Percentiles rank a stretch among this genome's conserved stretches.
Conservation (phyloP, 1,139 yeast genomes). For the Candida albicans region DNA sequence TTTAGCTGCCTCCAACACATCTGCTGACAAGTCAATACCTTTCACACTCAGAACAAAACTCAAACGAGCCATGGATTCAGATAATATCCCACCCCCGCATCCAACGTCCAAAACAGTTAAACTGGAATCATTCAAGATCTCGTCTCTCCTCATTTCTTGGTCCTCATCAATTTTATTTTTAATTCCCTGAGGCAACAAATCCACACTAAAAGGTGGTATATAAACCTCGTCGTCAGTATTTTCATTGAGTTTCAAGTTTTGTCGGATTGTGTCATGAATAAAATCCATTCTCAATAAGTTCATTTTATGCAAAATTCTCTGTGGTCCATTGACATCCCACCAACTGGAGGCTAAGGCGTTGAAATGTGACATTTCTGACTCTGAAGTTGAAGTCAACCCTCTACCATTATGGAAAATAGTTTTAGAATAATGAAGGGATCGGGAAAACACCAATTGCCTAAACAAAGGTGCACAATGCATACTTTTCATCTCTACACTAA, state of each 20-base stretch:
- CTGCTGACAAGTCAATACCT: slow-evolving; percentile 84
- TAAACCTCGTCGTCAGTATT: slow-evolving; percentile 52
- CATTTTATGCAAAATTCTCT: slow-evolving; percentile 92
- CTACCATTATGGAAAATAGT: neutral
- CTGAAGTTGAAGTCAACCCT: slow-evolving; percentile 15
- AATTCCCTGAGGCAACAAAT: slow-evolving; percentile 60
- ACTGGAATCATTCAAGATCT: slow-evolving; percentile 33
- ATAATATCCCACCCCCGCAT: slow-evolving; percentile 94
- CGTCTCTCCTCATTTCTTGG: slow-evolving; percentile 45
- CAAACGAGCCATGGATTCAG: slow-evolving; percentile 84
- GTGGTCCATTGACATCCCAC: slow-evolving; percentile 98
- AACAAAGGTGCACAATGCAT: neutral
- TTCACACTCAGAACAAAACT: slow-evolving; percentile 60
- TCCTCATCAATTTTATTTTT: slow-evolving; percentile 48
- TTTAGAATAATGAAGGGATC: slow-evolving; percentile 5
- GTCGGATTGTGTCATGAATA: slow-evolving; percentile 59
- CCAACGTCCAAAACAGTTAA: slow-evolving; percentile 81
- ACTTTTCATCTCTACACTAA: neutral
- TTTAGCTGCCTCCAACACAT: slow-evolving; percentile 79
- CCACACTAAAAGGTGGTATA: slow-evolving; percentile 75
- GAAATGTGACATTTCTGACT: slow-evolving; percentile 72
- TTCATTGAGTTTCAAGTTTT: slow-evolving; percentile 46
- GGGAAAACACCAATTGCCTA: slow-evolving; percentile 1
- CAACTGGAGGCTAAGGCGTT: slow-evolving; percentile 81
- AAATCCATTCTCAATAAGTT: slow-evolving; percentile 87